phyloP scores from a whole-genome alignment of 2,329 filamentous ascomycete genomes.

The Aspergillus fumigatus region DNA sequence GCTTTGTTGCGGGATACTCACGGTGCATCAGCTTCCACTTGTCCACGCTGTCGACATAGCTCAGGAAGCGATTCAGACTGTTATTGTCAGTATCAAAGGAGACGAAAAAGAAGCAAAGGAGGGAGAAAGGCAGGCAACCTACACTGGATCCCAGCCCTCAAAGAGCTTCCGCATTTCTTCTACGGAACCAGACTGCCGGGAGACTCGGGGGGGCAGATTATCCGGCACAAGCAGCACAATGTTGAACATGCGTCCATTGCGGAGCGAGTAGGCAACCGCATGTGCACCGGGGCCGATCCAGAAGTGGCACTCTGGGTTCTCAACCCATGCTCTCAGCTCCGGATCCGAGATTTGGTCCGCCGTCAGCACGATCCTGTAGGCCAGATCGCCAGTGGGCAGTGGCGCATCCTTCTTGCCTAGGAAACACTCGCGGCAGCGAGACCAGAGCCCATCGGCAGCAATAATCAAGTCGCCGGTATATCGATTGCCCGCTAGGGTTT shows the following conservation, averaged over 20 bases:
- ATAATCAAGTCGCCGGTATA: conserved; percentile 55
- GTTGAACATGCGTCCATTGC: conserved; percentile 58
- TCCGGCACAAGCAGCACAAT: conserved; percentile 64
- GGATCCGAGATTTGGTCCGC: conserved; percentile 50
- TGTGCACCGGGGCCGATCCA: conserved; percentile 62
- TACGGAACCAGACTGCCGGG: conserved; percentile 49
- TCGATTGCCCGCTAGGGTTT: conserved; percentile 40
- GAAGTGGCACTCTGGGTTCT: conserved; percentile 51
- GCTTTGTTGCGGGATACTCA: background rate
- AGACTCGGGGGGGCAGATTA: conserved; percentile 52
- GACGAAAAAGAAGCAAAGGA: background rate
- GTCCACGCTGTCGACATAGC: conserved; percentile 54
- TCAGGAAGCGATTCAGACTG: conserved; percentile 38
- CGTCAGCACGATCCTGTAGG: conserved; percentile 57
- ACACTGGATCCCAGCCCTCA: conserved; percentile 58
- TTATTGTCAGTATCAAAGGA: background rate
- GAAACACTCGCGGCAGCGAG: conserved; percentile 49
- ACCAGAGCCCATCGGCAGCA: conserved; percentile 63
- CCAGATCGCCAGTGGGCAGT: conserved; percentile 59
- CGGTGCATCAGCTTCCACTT: conserved; percentile 65
- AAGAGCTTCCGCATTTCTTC: conserved; percentile 61
- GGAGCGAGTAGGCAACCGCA: conserved; percentile 56
- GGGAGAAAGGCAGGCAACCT: conserved; percentile 4
- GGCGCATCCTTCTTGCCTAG: conserved; percentile 47
- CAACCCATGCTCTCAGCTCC: conserved; percentile 50